Evolutionary conservation across 2,329 filamentous ascomycete species (phyloP).

Genomic region (Fusarium annulatum): DNA sequence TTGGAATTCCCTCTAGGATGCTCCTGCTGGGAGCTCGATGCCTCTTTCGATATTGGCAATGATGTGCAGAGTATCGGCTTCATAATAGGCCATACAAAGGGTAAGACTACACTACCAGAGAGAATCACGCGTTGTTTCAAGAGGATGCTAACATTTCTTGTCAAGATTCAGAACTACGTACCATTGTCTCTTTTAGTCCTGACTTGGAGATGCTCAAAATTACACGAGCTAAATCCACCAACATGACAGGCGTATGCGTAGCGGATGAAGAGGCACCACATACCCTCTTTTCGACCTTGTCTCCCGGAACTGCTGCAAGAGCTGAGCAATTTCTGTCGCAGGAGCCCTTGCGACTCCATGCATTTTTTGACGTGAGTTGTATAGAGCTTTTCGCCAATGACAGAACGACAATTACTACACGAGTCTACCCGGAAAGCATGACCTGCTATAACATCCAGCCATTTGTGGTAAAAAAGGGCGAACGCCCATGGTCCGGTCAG

Average conservation of each 20-base stretch:
- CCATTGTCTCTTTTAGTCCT: background rate
- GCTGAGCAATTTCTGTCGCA: accelerated
- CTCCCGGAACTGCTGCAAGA: background rate
- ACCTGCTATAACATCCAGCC: background rate
- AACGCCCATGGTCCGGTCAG: background rate
- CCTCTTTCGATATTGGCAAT: background rate
- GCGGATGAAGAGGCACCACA: background rate
- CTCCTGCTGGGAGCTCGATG: background rate
- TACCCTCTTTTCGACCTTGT: background rate
- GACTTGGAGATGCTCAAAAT: background rate
- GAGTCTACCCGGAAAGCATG: background rate
- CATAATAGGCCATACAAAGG: background rate
- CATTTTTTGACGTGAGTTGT: background rate
- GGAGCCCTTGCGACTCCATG: background rate
- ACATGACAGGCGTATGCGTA: background rate
- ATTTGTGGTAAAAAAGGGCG: background rate
- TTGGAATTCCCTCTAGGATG: background rate
- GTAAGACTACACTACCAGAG: too few species aligned
- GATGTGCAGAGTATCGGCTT: background rate
- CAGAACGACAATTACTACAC: background rate
- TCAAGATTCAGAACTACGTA: background rate
- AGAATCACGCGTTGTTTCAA: too few species aligned
- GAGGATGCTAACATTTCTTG: accelerated
- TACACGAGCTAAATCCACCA: background rate
- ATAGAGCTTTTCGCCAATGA: background rate